Percentiles rank a stretch among this genome's conserved stretches.
Evolutionary conservation across 2,329 filamentous ascomycete genomes (phyloP).

Genomic region (Fusarium nelsonii): DNA sequence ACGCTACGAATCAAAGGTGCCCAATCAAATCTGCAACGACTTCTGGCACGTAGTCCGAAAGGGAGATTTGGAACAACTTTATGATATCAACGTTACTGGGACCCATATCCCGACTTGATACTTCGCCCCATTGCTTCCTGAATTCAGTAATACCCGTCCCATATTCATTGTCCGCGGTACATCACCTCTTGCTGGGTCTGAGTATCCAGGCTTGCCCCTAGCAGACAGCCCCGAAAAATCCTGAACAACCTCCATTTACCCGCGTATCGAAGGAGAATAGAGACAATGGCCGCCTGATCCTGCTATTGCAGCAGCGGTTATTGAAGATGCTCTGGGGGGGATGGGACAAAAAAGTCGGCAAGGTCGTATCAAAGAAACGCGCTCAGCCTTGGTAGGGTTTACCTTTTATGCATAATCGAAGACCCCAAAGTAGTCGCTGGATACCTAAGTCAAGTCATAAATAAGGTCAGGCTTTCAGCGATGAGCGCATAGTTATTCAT

Average conservation of each 20-base stretch:
- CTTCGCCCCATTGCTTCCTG: not conserved
- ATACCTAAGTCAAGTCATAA: not conserved
- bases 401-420: no score
- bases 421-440: fast-evolving
- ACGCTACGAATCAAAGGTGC: not conserved
- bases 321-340: not conserved
- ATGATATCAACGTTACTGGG: constrained; percentile 2
- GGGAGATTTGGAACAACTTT: constrained; percentile 1
- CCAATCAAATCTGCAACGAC: not conserved
- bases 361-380: not conserved
- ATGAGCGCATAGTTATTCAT: no score
- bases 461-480: no score
- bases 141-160: not conserved
- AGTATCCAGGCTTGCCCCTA: not conserved
- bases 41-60: not conserved
- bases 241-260: not conserved
- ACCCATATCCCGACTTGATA: not conserved
- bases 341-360: not conserved
- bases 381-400: not conserved
- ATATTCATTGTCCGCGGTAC: constrained; percentile 9
- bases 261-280: constrained; percentile 4
- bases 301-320: not conserved
- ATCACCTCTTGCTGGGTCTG: not conserved
- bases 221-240: not conserved
- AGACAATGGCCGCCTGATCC: not conserved